Base-by-base conservation (phyloP, 495 filamentous ascomycete genomes). In the Hypoxylon rickii region DNA sequence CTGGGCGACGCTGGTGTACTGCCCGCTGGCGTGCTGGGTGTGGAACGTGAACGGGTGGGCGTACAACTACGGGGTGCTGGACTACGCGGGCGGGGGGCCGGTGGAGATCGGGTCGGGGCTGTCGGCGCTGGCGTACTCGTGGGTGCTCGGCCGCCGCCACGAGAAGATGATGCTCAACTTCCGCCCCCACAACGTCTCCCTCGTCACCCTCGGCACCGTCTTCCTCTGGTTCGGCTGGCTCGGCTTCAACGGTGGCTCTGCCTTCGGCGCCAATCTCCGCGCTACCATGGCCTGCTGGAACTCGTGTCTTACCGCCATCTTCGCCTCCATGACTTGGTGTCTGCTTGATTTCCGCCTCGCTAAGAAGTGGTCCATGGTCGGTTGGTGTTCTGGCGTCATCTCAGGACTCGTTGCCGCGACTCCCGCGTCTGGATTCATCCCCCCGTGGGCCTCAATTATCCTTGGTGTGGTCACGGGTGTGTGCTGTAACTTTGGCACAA, bases 91-190 rank as follows among this genome's bases (percentile, higher is more conserved):
- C 46, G 94, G 94, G 61, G 94, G 93, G 22, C 95, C 94, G 65
- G 94, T 98, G 83, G 94, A 98, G 74, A 97, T 98, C 55, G 90
- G 84, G 32, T 97, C 95, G 38, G 94, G 94, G 57, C 76, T 96
- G 70, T 90, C 89, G 19, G 95, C 94, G 15, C 79, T 97, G 12
- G 94, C 94, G 45, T 98, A 97, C 76, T 96, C 91, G 12, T 85
- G 90, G 86, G 89, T 97, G 32, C 87, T 97, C 47, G 95, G 95
- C 49, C 89, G 92, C 61, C 90, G 95, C 46, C 94, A 97, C 77
- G 94, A 97, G 79, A 95, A 92, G 81, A 97, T 97, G 94, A 96
- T 97, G 87, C 82, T 97, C 70, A 96, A 83, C 71, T 96, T 90
- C 82, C 87, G 90, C 58, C 95, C 94, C 2, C 94, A 98, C 82